Evolutionary conservation across 352 stramenopile genomes (phyloP).

Genomic region (Globisporangium rhizosaccharum): DNA sequence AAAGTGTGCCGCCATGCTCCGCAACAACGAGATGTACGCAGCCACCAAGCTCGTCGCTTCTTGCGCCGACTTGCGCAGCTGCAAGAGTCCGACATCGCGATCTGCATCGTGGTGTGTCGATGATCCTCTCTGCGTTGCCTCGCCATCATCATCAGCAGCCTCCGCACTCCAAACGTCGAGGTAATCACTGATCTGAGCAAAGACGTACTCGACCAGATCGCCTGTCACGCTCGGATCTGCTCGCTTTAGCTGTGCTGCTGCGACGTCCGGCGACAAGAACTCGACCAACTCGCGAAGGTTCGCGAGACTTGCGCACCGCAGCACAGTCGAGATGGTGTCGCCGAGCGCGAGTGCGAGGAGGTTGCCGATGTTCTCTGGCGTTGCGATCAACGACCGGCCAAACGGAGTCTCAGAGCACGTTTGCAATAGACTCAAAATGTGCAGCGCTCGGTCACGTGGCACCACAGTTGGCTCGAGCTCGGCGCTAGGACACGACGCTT

Average conservation of each 20-base stretch:
- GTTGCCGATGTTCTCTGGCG: conserved; percentile 52
- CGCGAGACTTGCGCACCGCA: conserved; percentile 34
- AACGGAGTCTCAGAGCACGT: conserved; percentile 54
- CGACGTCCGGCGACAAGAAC: conserved; percentile 26
- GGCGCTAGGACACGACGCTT: conserved; percentile 33
- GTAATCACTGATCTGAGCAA: conserved; percentile 23
- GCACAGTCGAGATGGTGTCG: conserved; percentile 35
- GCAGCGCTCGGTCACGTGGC: conserved; percentile 48
- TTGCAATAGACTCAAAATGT: conserved; percentile 57
- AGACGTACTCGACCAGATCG: conserved; percentile 33
- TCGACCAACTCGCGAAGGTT: conserved; percentile 41
- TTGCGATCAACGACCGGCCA: conserved; percentile 45
- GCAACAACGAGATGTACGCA: conserved; percentile 50
- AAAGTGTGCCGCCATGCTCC: conserved; percentile 17
- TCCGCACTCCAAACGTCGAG: conserved; percentile 41
- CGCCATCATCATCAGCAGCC: neutral
- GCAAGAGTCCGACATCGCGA: conserved; percentile 7
- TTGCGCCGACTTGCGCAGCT: conserved; percentile 41
- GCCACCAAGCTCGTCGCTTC: conserved; percentile 33
- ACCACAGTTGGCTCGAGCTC: conserved; percentile 19
- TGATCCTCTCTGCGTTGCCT: neutral
- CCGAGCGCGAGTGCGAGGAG: conserved; percentile 57
- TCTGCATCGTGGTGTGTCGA: neutral
- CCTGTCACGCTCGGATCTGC: conserved; percentile 15
- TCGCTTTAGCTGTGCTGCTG: conserved; percentile 30